These are phyloP conservation scores for Epichloe gansuensis DNA, from an alignment of 2,329 filamentous ascomycete species.

Conservation along the genomic window DNA sequence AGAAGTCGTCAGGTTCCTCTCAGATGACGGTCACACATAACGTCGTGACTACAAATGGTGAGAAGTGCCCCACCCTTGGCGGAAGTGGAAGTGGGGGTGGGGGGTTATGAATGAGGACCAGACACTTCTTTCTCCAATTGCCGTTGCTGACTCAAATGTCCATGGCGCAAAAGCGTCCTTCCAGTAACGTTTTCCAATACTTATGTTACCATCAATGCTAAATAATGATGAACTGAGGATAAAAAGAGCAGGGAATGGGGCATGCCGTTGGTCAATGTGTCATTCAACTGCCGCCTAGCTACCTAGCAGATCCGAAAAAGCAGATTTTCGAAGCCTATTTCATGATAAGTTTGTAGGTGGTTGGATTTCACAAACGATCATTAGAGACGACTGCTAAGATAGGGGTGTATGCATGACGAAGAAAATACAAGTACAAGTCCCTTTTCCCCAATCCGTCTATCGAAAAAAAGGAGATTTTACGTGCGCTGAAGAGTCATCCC, in stretches of 20 bases:
- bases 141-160: too few relatives aligned
- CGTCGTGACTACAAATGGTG: neutral
- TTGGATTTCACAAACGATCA: constrained; percentile 6
- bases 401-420: constrained; percentile 25
- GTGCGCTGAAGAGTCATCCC: constrained; percentile 8
- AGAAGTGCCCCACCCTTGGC: neutral
- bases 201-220: too few relatives aligned
- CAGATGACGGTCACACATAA: constrained; percentile 2
- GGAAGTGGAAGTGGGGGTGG: neutral
- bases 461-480: constrained; percentile 15
- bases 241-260: too few relatives aligned
- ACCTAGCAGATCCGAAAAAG: too few relatives aligned
- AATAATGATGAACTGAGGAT: too few relatives aligned
- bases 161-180: too few relatives aligned
- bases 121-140: too few relatives aligned
- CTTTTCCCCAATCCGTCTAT: constrained; percentile 24
- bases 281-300: too few relatives aligned
- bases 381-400: constrained; percentile 17
- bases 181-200: too few relatives aligned
- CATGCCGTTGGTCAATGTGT: too few relatives aligned
- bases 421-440: constrained; percentile 31
- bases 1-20: neutral
- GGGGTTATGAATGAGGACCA: too few relatives aligned
- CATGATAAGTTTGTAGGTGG: neutral
- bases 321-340: neutral